Evolutionary conservation across 2,329 filamentous ascomycete species (phyloP).

Genomic region (Annulohypoxylon truncatum): DNA sequence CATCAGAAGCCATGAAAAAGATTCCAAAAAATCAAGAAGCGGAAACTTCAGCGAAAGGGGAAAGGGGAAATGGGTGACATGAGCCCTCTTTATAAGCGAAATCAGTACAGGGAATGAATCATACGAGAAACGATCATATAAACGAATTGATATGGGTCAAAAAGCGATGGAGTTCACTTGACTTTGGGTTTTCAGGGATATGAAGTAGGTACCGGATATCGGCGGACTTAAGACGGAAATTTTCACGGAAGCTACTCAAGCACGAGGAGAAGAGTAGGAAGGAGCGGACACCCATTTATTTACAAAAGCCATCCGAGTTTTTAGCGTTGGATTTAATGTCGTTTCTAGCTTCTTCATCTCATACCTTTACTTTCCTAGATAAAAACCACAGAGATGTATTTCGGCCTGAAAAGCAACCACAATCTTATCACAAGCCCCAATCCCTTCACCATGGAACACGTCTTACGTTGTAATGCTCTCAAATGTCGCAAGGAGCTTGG

Average conservation of each 20-base stretch:
- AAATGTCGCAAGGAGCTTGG: slow-evolving; percentile 78
- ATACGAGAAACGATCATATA: background rate
- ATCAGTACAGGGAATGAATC: too few relatives aligned
- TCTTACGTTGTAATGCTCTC: slow-evolving; percentile 81
- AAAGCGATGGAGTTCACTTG: background rate
- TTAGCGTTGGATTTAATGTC: background rate
- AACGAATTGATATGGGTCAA: background rate
- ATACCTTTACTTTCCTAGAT: background rate
- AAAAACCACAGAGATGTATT: background rate
- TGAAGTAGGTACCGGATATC: background rate
- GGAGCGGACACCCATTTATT: background rate
- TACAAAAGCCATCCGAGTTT: background rate
- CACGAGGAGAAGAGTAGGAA: background rate
- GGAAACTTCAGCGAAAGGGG: too few relatives aligned
- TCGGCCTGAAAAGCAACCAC: background rate
- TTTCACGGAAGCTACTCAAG: background rate
- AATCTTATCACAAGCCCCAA: background rate
- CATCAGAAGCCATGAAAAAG: slow-evolving; percentile 21
- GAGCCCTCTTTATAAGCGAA: too few relatives aligned
- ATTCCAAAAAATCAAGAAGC: background rate
- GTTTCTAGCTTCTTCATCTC: background rate
- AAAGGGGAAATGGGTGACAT: background rate
- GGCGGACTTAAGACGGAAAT: background rate
- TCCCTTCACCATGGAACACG: slow-evolving; percentile 72
- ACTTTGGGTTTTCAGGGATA: background rate